A percentile compares a stretch with the other conserved stretches of the same genome.
These are phyloP conservation scores for Tulasnella sp. DNA, from an alignment of 768 basidiomycete genomes.

Conservation along the genomic window DNA sequence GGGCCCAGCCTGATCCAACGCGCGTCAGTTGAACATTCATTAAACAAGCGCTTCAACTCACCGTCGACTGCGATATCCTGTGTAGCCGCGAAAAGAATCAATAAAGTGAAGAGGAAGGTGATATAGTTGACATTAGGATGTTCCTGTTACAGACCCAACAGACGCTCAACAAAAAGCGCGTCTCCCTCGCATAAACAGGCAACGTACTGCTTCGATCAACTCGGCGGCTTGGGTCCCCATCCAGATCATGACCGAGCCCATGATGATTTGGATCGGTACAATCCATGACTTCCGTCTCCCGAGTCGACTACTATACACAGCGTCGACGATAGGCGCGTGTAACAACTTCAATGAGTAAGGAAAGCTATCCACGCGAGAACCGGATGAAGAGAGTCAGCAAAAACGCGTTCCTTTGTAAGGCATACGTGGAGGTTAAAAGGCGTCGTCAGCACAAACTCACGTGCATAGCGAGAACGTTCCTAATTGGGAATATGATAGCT, in stretches of 20 bases:
- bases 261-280: slow-evolving; percentile 88
- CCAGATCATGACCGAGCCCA: slow-evolving; percentile 55
- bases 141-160: slow-evolving; percentile 62
- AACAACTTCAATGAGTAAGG: slow-evolving; percentile 94
- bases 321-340: slow-evolving; percentile 97
- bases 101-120: slow-evolving; percentile 73
- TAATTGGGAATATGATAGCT: slow-evolving; percentile 93
- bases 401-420: neutral
- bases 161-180: slow-evolving; percentile 34
- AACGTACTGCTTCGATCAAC: slow-evolving; percentile 31
- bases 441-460: slow-evolving; percentile 9
- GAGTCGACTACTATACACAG: slow-evolving; percentile 64
- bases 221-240: slow-evolving; percentile 30
- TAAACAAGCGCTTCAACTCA: neutral
- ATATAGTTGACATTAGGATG: slow-evolving; percentile 65
- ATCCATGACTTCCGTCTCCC: slow-evolving; percentile 99
- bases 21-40: neutral
- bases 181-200: neutral
- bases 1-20: slow-evolving; percentile 31
- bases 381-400: neutral
- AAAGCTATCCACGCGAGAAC: slow-evolving; percentile 32
- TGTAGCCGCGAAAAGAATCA: slow-evolving; percentile 93
- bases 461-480: slow-evolving; percentile 86
- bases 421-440: slow-evolving; percentile 22
- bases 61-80: slow-evolving; percentile 81